Evolutionary conservation across 2,329 filamentous ascomycete species (phyloP).

Genomic region (Scytalidium sp.): DNA sequence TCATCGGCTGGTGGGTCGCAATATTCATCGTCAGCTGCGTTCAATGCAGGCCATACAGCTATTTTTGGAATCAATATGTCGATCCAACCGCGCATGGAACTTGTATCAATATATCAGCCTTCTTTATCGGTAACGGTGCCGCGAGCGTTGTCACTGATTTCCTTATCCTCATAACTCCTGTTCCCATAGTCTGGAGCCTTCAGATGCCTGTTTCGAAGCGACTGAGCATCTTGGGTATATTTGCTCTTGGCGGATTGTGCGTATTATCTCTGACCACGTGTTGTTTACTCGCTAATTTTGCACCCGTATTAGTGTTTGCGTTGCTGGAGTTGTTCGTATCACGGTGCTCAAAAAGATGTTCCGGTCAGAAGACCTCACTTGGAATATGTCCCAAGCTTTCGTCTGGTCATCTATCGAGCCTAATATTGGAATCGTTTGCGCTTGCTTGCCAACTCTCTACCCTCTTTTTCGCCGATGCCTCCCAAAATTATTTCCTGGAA

Average conservation of each 20-base stretch:
- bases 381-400: slow-evolving; percentile 3
- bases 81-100: background rate
- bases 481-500: no score
- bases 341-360: slow-evolving; percentile 4
- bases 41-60: slow-evolving; percentile 2
- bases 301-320: slow-evolving; percentile 5
- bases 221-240: slow-evolving; percentile 7
- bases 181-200: slow-evolving; percentile 6
- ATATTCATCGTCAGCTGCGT: slow-evolving; percentile 6
- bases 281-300: no score
- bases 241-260: slow-evolving; percentile 5
- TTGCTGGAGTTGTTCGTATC: slow-evolving; percentile 10
- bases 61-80: slow-evolving; percentile 2
- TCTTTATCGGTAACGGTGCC: slow-evolving; percentile 6
- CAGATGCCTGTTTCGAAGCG: background rate
- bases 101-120: slow-evolving; percentile 1
- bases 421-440: slow-evolving; percentile 3
- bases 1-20: slow-evolving; percentile 6
- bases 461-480: slow-evolving; percentile 1
- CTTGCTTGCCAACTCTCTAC: slow-evolving; percentile 2
- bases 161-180: slow-evolving; percentile 6
- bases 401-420: slow-evolving; percentile 7
- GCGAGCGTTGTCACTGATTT: slow-evolving; percentile 10
- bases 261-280: no score
- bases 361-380: slow-evolving; percentile 7